Conservation (phyloP, 495 filamentous ascomycete species). For the Cercophora samala region DNA sequence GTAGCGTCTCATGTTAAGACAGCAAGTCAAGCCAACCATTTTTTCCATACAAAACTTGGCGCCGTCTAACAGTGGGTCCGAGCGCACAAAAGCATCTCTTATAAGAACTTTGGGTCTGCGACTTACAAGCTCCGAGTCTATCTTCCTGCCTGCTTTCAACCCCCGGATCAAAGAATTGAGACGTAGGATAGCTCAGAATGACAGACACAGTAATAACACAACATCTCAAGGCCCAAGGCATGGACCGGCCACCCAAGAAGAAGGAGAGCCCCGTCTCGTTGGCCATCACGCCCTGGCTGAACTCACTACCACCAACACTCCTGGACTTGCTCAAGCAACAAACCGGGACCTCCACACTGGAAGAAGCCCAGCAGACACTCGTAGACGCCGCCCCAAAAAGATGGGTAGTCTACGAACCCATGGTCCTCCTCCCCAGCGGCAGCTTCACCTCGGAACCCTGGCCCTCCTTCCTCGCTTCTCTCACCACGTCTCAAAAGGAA, state of each 20-base stretch:
- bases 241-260: conserved; percentile 16
- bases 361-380: conserved; percentile 24
- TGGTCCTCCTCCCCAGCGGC: conserved; percentile 63
- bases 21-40: not conserved
- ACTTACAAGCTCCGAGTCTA: not conserved
- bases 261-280: conserved; percentile 30
- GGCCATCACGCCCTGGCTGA: conserved; percentile 35
- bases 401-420: conserved; percentile 66
- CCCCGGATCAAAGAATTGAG: not conserved
- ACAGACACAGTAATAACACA: not conserved
- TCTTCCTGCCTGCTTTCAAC: not conserved
- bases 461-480: conserved; percentile 39
- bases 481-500: conserved; percentile 7
- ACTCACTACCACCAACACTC: conserved; percentile 9
- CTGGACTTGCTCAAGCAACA: not conserved
- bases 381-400: conserved; percentile 53
- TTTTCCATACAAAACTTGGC: not conserved
- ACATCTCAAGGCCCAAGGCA: not conserved
- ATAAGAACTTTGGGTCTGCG: not conserved
- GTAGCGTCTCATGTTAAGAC: not conserved
- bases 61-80: not conserved
- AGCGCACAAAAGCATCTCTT: not conserved
- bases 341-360: not conserved
- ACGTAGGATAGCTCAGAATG: not conserved
- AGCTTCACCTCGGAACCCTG: conserved; percentile 52